These are phyloP conservation scores for Malus sylvestris DNA, from an alignment of 306 rosid genomes.

Conservation along the genomic window DNA sequence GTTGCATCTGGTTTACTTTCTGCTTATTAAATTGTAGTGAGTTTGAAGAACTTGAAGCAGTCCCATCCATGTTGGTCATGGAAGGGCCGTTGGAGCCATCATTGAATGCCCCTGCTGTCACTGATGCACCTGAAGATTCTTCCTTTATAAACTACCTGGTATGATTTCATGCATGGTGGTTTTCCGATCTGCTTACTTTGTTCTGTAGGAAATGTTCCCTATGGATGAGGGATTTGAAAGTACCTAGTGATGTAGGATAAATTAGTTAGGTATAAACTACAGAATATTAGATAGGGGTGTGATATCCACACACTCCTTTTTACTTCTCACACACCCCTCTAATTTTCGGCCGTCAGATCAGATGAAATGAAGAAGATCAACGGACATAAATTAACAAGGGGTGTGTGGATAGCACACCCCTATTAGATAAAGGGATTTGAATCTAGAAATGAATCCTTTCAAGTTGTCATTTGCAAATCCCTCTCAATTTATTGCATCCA, in stretches of 20 bases:
- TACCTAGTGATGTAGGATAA: background rate
- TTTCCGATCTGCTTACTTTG: background rate
- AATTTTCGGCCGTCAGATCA: too few relatives aligned
- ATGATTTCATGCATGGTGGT: background rate
- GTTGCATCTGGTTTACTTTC: background rate
- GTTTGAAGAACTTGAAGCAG: slow-evolving; percentile 69
- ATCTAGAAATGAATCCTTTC: background rate
- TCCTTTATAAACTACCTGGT: slow-evolving; percentile 45
- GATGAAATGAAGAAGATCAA: too few relatives aligned
- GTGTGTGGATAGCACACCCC: too few relatives aligned
- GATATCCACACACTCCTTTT: too few relatives aligned
- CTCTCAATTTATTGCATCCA: background rate
- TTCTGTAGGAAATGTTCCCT: background rate
- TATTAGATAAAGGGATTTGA: background rate
- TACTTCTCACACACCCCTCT: too few relatives aligned
- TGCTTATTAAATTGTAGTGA: slow-evolving; percentile 35
- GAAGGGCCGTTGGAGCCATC: slow-evolving; percentile 61
- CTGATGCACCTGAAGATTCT: slow-evolving; percentile 53
- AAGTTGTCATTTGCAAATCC: background rate
- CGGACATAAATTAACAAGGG: too few relatives aligned
- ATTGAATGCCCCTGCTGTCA: slow-evolving; percentile 36
- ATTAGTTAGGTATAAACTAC: background rate
- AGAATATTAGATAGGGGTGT: too few relatives aligned
- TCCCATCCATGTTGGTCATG: slow-evolving; percentile 37
- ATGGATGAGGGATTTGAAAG: background rate